Conservation (phyloP, 1,139 yeast species). For the Zygosaccharomyces pseudobailii region DNA sequence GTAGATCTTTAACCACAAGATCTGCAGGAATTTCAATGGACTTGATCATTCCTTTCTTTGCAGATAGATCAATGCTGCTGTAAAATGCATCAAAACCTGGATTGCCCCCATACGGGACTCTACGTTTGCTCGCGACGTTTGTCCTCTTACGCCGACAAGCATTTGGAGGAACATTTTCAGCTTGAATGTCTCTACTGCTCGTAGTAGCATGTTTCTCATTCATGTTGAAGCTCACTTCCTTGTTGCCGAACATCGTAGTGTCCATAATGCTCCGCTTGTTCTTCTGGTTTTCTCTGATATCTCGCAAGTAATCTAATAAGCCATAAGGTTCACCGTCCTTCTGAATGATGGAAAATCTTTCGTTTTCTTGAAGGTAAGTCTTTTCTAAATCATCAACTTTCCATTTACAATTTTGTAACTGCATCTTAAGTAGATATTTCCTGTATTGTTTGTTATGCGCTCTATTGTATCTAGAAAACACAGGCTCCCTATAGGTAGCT, state of each 20-base stretch:
- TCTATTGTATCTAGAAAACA: slow-evolving; percentile 27
- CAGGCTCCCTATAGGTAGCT: slow-evolving; percentile 25
- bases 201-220: neutral
- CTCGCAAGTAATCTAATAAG: slow-evolving; percentile 22
- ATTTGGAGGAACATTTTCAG: neutral
- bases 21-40: slow-evolving; percentile 4
- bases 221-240: neutral
- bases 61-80: slow-evolving; percentile 26
- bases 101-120: slow-evolving; percentile 9
- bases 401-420: slow-evolving; percentile 25
- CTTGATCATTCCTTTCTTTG: neutral
- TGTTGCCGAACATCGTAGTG: neutral
- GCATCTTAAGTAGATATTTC: slow-evolving; percentile 29
- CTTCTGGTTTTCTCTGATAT: slow-evolving; percentile 19
- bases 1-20: slow-evolving; percentile 9
- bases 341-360: slow-evolving; percentile 14
- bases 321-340: slow-evolving; percentile 16
- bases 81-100: slow-evolving; percentile 33
- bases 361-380: slow-evolving; percentile 19
- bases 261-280: slow-evolving; percentile 24
- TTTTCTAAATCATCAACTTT: slow-evolving; percentile 23
- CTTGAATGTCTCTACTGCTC: neutral
- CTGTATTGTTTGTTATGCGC: slow-evolving; percentile 24
- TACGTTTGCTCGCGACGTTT: slow-evolving; percentile 7
- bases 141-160: neutral